These are phyloP conservation scores for Yamadazyma jaroonii DNA, from an alignment of 1,139 yeast genomes.

Conservation along the genomic window DNA sequence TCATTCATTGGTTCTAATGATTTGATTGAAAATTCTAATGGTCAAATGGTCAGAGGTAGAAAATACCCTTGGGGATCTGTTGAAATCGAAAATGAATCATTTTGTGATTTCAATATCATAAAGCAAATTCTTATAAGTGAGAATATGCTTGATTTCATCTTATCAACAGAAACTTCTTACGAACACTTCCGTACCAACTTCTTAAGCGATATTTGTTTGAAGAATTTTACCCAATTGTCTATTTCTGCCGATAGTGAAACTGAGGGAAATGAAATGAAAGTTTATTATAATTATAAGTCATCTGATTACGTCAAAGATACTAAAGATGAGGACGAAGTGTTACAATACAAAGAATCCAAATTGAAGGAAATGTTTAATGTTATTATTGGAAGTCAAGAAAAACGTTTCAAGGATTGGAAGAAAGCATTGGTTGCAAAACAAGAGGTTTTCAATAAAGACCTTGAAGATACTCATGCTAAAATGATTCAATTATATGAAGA, in stretches of 20 bases:
- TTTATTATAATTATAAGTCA: constrained; percentile 36
- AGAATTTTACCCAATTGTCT: not conserved
- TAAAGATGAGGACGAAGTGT: constrained; percentile 37
- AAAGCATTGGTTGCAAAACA: constrained; percentile 55
- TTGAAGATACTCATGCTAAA: constrained; percentile 40
- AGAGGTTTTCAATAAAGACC: constrained; percentile 52
- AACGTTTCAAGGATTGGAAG: constrained; percentile 66
- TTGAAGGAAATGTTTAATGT: constrained; percentile 48
- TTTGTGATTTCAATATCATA: constrained; percentile 62
- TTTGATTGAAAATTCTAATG: constrained; percentile 25
- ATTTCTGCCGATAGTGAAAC: not conserved
- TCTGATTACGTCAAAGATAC: not conserved
- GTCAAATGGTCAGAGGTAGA: constrained; percentile 55
- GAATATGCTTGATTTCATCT: constrained; percentile 58
- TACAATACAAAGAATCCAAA: constrained; percentile 39
- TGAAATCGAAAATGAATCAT: constrained; percentile 62
- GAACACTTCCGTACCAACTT: constrained; percentile 50
- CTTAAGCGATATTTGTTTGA: constrained; percentile 21
- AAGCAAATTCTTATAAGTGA: constrained; percentile 50
- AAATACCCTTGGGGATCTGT: constrained; percentile 72
- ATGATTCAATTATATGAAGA: constrained; percentile 35
- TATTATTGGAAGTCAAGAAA: constrained; percentile 52
- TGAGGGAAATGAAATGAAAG: constrained; percentile 4
- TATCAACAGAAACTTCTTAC: constrained; percentile 55
- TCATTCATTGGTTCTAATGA: constrained; percentile 56